These are phyloP conservation scores for Tolypocladium cylindrosporum DNA, from an alignment of 2,329 filamentous ascomycete genomes.

Conservation along the genomic window DNA sequence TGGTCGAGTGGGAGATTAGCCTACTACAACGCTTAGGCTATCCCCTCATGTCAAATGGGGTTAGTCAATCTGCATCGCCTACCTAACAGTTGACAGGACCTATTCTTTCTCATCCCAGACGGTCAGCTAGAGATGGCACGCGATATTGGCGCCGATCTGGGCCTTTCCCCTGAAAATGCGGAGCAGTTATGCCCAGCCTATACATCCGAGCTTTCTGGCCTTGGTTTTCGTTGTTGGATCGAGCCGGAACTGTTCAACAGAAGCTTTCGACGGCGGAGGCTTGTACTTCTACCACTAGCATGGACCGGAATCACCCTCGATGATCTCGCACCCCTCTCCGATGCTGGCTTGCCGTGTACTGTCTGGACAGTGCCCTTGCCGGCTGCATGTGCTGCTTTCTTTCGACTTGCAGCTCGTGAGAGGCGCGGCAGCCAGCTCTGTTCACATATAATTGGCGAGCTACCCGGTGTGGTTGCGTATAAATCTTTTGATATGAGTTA, in stretches of 20 bases:
- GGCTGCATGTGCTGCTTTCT: not conserved
- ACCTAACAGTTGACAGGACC: not conserved
- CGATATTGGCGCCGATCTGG: not conserved
- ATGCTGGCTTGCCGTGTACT: not conserved
- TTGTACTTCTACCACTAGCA: constrained; percentile 1
- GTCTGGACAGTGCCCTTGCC: not conserved
- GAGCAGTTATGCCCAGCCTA: not conserved
- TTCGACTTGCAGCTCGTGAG: not conserved
- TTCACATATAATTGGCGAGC: not conserved
- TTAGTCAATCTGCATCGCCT: too few species aligned
- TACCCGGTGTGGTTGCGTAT: not conserved
- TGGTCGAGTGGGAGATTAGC: too few species aligned
- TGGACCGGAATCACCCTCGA: not conserved
- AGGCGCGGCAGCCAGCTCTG: not conserved
- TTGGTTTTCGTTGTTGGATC: not conserved
- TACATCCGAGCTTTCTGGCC: not conserved
- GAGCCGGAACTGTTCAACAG: not conserved
- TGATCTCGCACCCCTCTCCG: not conserved
- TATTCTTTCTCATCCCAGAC: not conserved
- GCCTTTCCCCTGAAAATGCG: not conserved
- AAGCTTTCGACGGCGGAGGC: not conserved
- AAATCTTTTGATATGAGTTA: not conserved
- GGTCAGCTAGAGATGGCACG: not conserved
- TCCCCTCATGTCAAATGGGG: too few species aligned
- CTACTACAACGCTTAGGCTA: too few species aligned